A percentile compares a stretch with the other conserved stretches of the same genome.
Evolutionary conservation across 495 filamentous ascomycete genomes (phyloP).

Genomic region (Podospora pseudoanserina): DNA sequence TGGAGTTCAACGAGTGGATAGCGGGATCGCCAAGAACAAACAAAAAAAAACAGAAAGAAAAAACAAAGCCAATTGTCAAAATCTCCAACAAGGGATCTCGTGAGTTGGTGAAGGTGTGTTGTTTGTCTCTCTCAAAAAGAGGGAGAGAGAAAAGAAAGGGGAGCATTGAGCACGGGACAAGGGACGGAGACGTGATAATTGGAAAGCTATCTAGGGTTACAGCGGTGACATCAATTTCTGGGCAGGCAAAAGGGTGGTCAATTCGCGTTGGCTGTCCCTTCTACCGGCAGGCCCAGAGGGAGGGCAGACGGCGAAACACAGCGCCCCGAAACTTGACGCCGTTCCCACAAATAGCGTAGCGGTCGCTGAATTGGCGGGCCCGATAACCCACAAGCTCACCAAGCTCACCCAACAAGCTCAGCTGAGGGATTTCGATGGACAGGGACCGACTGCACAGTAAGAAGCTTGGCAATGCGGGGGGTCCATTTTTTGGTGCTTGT

Average conservation of each 20-base stretch:
- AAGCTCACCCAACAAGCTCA: background rate
- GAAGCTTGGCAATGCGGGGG: slow-evolving; percentile 1
- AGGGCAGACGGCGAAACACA: background rate
- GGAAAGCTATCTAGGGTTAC: background rate
- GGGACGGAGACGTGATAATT: background rate
- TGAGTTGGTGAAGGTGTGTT: background rate
- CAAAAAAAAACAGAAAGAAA: background rate
- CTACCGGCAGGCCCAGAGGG: background rate
- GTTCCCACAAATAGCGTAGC: background rate
- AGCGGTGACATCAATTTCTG: background rate
- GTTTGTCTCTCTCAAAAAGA: background rate
- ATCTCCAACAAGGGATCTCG: background rate
- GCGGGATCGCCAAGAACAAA: background rate
- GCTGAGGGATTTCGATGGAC: background rate
- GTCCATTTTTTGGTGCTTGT: background rate
- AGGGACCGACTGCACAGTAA: background rate
- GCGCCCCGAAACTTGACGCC: background rate
- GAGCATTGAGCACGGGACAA: background rate
- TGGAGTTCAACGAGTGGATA: background rate
- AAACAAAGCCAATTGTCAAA: background rate
- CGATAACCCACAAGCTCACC: background rate
- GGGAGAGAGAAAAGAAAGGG: background rate
- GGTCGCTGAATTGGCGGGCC: background rate
- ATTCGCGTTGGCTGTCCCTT: background rate
- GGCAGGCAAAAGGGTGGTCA: background rate